A percentile compares a stretch with the other conserved stretches of the same genome.
phyloP scores from a whole-genome alignment of 768 basidiomycete genomes.

The Boletus coccyginus region DNA sequence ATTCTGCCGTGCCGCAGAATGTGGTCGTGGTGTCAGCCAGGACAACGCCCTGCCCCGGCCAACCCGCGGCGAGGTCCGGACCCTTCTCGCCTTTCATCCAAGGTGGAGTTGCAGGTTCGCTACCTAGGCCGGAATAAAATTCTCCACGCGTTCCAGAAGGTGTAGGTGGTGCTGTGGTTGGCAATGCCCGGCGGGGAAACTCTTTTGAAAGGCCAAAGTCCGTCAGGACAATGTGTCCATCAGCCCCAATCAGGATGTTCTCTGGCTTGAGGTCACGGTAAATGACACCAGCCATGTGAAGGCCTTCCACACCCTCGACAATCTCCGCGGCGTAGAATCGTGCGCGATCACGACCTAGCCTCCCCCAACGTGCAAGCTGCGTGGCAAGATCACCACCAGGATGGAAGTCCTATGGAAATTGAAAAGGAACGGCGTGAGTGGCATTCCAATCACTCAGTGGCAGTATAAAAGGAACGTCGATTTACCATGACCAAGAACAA shows the following conservation, averaged over 20 bases:
- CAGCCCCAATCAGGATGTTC: constrained; percentile 90
- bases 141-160: constrained; percentile 51
- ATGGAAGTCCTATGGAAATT: constrained; percentile 72
- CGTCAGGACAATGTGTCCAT: constrained; percentile 95
- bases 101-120: constrained; percentile 53
- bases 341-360: constrained; percentile 89
- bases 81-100: constrained; percentile 73
- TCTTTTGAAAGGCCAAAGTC: constrained; percentile 96
- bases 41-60: constrained; percentile 53
- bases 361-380: constrained; percentile 94
- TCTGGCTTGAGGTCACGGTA: constrained; percentile 98
- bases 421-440: constrained; percentile 15
- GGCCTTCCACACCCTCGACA: constrained; percentile 91
- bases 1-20: constrained; percentile 96
- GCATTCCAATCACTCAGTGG: not conserved
- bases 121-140: constrained; percentile 47
- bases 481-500: constrained; percentile 92
- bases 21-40: constrained; percentile 71
- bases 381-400: constrained; percentile 97
- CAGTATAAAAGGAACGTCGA: constrained; percentile 14
- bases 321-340: constrained; percentile 98
- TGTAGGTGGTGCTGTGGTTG: constrained; percentile 55
- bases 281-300: constrained; percentile 93
- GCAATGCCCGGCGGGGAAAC: constrained; percentile 58
- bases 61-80: constrained; percentile 51